A percentile compares a stretch with the other conserved stretches of the same genome.
Evolutionary conservation across 2,329 filamentous ascomycete genomes (phyloP).

Genomic region (Diatrype stigma): DNA sequence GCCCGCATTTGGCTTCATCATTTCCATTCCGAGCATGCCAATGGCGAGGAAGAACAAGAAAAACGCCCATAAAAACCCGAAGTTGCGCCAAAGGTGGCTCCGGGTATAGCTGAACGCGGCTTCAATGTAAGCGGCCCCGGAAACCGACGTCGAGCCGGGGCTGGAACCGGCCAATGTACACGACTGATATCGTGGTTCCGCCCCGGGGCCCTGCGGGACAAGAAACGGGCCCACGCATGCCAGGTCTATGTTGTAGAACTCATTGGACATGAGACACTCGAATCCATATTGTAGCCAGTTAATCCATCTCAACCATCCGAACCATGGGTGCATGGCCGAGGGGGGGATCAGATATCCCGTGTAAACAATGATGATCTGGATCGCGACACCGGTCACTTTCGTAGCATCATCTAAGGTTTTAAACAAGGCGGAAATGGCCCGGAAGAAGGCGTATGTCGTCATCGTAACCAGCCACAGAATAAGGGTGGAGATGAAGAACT

Average conservation of each 20-base stretch:
- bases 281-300: slow-evolving; percentile 63
- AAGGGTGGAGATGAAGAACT: slow-evolving; percentile 59
- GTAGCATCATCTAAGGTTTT: slow-evolving; percentile 43
- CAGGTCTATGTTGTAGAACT: slow-evolving; percentile 53
- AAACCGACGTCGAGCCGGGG: slow-evolving; percentile 48
- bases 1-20: slow-evolving; percentile 55
- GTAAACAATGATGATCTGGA: slow-evolving; percentile 25
- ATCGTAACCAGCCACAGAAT: slow-evolving; percentile 51
- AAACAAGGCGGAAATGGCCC: slow-evolving; percentile 43
- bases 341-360: slow-evolving; percentile 48
- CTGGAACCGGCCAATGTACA: slow-evolving; percentile 55
- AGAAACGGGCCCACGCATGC: slow-evolving; percentile 51
- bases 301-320: slow-evolving; percentile 51
- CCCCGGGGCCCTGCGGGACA: slow-evolving; percentile 46
- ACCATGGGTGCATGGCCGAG: slow-evolving; percentile 50
- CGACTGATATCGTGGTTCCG: slow-evolving; percentile 48
- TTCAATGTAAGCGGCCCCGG: slow-evolving; percentile 52
- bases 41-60: slow-evolving; percentile 44
- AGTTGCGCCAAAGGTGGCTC: slow-evolving; percentile 58
- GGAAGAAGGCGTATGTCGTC: slow-evolving; percentile 52
- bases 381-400: slow-evolving; percentile 23
- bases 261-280: slow-evolving; percentile 58
- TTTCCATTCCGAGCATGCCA: slow-evolving; percentile 36
- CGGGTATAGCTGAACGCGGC: slow-evolving; percentile 51
- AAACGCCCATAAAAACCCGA: slow-evolving; percentile 48